Percentiles rank a stretch among this genome's conserved stretches.
phyloP scores from a whole-genome alignment of 2,329 filamentous ascomycete genomes.

The Botrytis deweyae region DNA sequence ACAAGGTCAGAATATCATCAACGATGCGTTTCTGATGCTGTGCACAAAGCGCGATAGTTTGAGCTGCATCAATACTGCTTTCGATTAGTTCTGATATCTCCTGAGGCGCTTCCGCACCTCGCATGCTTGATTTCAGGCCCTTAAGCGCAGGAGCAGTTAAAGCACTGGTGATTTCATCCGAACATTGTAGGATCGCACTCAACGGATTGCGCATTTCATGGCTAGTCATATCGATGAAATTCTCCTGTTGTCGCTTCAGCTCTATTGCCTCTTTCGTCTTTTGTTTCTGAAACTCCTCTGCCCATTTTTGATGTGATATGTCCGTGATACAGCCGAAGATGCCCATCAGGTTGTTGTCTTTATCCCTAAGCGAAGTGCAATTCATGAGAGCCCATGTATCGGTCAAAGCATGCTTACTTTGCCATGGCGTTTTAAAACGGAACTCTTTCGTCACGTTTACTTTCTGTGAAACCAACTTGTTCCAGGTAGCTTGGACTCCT shows the following conservation, averaged over 20 bases:
- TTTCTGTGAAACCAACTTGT: slow-evolving; percentile 58
- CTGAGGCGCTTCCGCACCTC: slow-evolving; percentile 31
- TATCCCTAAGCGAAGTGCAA: slow-evolving; percentile 69
- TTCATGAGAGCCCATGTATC: slow-evolving; percentile 79
- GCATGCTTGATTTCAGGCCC: not conserved
- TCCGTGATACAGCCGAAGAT: slow-evolving; percentile 82
- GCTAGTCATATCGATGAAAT: slow-evolving; percentile 74
- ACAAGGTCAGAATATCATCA: slow-evolving; percentile 65
- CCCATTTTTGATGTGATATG: slow-evolving; percentile 82
- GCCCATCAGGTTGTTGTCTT: slow-evolving; percentile 64
- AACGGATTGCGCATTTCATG: slow-evolving; percentile 76
- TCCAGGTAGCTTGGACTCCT: slow-evolving; percentile 61
- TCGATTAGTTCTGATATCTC: slow-evolving; percentile 52
- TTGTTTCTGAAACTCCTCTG: slow-evolving; percentile 46
- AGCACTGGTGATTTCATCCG: slow-evolving; percentile 48
- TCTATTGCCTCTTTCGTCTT: slow-evolving; percentile 54
- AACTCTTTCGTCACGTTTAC: slow-evolving; percentile 69
- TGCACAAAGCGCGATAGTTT: slow-evolving; percentile 76
- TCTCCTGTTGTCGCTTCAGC: slow-evolving; percentile 68
- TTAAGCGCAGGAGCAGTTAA: slow-evolving; percentile 1
- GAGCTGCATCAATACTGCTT: slow-evolving; percentile 69
- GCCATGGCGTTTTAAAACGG: slow-evolving; percentile 68
- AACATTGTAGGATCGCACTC: slow-evolving; percentile 71
- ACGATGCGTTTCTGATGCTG: slow-evolving; percentile 69
- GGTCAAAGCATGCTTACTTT: slow-evolving; percentile 57